Evolutionary conservation across 192 early-diverging fungal species (phyloP).

Genomic region (Geosiphon pyriformis): DNA sequence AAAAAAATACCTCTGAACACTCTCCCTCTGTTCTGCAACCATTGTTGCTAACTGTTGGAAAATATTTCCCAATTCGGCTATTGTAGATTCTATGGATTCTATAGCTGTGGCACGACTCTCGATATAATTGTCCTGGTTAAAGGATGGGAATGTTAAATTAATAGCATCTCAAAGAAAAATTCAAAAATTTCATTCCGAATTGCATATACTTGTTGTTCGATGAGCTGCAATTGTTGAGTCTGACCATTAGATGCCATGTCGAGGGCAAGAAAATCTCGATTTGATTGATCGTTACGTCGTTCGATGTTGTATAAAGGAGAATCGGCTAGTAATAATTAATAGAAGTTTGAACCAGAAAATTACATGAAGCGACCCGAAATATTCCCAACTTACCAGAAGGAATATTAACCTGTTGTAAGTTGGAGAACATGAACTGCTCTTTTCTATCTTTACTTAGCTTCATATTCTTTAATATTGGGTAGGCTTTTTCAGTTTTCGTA

Average conservation of each 20-base stretch:
- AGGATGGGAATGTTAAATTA: neutral
- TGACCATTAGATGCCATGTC: slow-evolving; percentile 22
- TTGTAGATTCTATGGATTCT: slow-evolving; percentile 93
- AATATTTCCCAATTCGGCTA: slow-evolving; percentile 91
- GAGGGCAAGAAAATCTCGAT: slow-evolving; percentile 26
- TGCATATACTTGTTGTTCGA: slow-evolving; percentile 18
- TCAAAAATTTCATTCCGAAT: no score
- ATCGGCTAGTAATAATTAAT: slow-evolving; percentile 42
- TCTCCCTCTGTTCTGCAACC: slow-evolving; percentile 83
- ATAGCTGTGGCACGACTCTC: slow-evolving; percentile 88
- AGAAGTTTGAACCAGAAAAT: no score
- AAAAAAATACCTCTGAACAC: slow-evolving; percentile 62
- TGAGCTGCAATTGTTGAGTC: slow-evolving; percentile 18
- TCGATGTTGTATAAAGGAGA: slow-evolving; percentile 55
- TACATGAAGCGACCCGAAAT: no score
- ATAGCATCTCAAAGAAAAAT: no score
- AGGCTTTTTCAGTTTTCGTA: neutral
- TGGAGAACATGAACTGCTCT: slow-evolving; percentile 82
- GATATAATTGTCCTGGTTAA: slow-evolving; percentile 75
- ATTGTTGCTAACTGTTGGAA: slow-evolving; percentile 85
- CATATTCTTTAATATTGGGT: slow-evolving; percentile 63
- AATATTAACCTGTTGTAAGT: slow-evolving; percentile 34
- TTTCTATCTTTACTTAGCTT: slow-evolving; percentile 82
- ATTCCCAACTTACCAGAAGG: slow-evolving; percentile 33
- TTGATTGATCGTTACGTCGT: slow-evolving; percentile 32